These are phyloP conservation scores for Hypoxylon sp. DNA, from an alignment of 2,329 filamentous ascomycete genomes.

Conservation along the genomic window DNA sequence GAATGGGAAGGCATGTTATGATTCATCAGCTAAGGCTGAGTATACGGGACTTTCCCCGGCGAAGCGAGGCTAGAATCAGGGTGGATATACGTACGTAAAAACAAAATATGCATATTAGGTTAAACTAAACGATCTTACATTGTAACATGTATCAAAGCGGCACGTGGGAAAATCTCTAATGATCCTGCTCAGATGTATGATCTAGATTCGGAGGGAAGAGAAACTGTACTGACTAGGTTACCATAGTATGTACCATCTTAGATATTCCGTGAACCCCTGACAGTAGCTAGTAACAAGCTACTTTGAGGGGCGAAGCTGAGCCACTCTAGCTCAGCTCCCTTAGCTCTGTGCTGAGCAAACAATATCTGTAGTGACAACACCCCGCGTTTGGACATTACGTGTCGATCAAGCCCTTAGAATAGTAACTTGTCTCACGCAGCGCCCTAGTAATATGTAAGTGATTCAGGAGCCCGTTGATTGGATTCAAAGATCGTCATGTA, in stretches of 20 bases:
- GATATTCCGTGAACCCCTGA: conserved; percentile 1
- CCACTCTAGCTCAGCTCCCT: conserved; percentile 14
- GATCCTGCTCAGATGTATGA: not conserved
- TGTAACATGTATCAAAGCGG: not conserved
- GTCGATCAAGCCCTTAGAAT: conserved; percentile 11
- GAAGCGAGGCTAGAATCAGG: too few relatives aligned
- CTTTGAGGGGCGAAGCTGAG: conserved; percentile 5
- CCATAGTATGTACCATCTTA: not conserved
- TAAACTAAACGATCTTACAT: not conserved
- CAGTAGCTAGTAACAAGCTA: not conserved
- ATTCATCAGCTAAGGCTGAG: not conserved
- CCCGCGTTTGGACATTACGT: not conserved
- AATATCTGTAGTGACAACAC: not conserved
- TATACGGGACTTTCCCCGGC: not conserved
- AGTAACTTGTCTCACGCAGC: not conserved
- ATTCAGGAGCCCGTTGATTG: not conserved
- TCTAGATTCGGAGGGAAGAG: conserved; percentile 8
- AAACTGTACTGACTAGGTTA: not conserved
- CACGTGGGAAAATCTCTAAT: not conserved
- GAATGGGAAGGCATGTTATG: not conserved
- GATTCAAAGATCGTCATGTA: not conserved
- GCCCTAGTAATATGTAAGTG: not conserved
- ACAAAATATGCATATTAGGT: not conserved
- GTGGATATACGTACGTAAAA: not conserved
- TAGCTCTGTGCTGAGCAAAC: conserved; percentile 3